Base-by-base conservation (phyloP, 441 rosid genomes). In the Manihot esculenta region DNA sequence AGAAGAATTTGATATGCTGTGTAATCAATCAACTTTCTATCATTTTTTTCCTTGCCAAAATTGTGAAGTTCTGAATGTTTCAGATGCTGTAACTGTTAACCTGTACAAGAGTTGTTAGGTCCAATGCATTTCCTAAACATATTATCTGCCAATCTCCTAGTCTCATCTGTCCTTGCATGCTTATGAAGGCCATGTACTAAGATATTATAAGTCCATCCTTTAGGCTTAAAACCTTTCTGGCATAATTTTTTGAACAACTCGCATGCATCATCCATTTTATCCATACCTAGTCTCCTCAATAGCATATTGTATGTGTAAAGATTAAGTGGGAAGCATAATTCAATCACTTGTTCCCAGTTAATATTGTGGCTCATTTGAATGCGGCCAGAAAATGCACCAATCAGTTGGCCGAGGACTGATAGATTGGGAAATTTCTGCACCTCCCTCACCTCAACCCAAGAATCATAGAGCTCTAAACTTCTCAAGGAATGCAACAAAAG, bases 141-240 rank as follows among this genome's bases (percentile, higher is more conserved):
- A 80, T 78, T 77, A n/a, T 78, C 68, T 47, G 76, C 13, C 89
- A 71, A 83, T 76, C 53, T 53, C 67, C 30, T 58, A 14, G 89
- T 90, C 77, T 83, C 85, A 11, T 15, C 76, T 33, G 8, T 75
- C 75, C 75, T 78, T 66, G 83, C 85, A 10, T 80, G 72, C 75
- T 53, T 79, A 26, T 68, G 67, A n/a, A 83, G 83, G 73, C 85
- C 80, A 47, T 44, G 41, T 18, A 77, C 69, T 66, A 94, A 72
- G 74, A 82, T 81, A 53, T 70, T 78, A 18, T 78, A 79, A 18
- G 97, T 89, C 92, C 90, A 75, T 66, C 26, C 69, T 64, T 95
- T 80, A n/a, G 96, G 96, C 72, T 76, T 81, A 62, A 79, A 80
- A 67, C 98, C 98, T 80, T 72, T 85, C 68, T 74, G 72, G 48